Conservation (phyloP, 352 stramenopile species). For the Globisporangium recalcitrans region DNA sequence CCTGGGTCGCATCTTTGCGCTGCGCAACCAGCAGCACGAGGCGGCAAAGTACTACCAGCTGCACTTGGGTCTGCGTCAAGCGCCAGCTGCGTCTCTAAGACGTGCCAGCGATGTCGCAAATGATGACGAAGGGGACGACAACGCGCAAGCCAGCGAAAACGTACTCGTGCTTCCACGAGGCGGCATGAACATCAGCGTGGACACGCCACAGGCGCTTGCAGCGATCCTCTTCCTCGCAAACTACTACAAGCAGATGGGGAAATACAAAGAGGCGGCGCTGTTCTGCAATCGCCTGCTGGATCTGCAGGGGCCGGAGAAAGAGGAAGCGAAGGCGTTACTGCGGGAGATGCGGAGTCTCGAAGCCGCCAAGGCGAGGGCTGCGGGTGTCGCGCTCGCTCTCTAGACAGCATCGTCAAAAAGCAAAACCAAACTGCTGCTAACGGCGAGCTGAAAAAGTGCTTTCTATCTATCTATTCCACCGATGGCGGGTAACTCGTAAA, state of each 20-base stretch:
- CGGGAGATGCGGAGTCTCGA: conserved; percentile 74
- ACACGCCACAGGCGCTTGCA: conserved; percentile 56
- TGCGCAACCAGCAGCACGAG: conserved; percentile 43
- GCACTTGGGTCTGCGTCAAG: conserved; percentile 46
- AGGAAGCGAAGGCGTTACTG: conserved; percentile 77
- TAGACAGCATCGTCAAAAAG: background rate
- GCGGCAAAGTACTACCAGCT: conserved; percentile 73
- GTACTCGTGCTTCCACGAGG: conserved; percentile 11
- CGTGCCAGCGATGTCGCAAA: background rate
- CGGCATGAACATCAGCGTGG: conserved; percentile 41
- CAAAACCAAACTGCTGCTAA: background rate
- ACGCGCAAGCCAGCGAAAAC: conserved; percentile 8
- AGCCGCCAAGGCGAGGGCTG: conserved; percentile 21
- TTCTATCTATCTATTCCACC: conserved; percentile 6
- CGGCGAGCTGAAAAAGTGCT: background rate
- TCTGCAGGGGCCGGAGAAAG: conserved; percentile 72
- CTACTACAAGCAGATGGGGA: conserved; percentile 74
- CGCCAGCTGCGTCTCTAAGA: conserved; percentile 8
- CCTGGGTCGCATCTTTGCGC: conserved; percentile 51
- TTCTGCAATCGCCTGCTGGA: conserved; percentile 80
- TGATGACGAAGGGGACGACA: background rate
- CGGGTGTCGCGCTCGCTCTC: background rate
- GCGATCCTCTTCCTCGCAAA: conserved; percentile 75
- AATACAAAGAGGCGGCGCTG: conserved; percentile 44
- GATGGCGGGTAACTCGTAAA: conserved; percentile 17